A percentile compares a stretch with the other conserved stretches of the same genome.
Conservation (phyloP, 805 yeast genomes). For the Huiozyma naganishii region DNA sequence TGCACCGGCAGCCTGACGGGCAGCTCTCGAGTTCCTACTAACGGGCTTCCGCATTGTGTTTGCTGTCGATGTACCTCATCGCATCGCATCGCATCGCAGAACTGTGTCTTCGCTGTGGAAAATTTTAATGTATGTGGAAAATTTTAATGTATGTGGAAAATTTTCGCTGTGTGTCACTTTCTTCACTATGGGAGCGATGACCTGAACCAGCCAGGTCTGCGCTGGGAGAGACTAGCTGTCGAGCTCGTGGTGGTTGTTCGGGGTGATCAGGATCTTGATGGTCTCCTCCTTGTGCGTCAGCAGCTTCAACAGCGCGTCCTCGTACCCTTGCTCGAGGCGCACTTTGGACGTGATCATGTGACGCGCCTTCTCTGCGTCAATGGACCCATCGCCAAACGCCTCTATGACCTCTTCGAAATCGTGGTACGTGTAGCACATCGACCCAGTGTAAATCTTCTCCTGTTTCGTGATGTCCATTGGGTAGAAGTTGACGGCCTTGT, state of each 20-base stretch:
- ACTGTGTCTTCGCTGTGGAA: not conserved
- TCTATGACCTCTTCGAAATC: constrained; percentile 50
- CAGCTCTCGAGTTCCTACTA: constrained; percentile 55
- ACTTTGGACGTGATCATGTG: constrained; percentile 45
- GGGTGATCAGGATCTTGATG: constrained; percentile 44
- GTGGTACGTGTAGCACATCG: constrained; percentile 48
- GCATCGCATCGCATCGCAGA: constrained; percentile 3
- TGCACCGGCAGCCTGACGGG: constrained; percentile 49
- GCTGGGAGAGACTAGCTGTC: constrained; percentile 3
- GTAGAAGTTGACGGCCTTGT: constrained; percentile 36
- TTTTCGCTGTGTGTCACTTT: too few species aligned
- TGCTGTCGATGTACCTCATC: constrained; percentile 1
- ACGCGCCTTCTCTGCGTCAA: constrained; percentile 34
- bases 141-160: too few species aligned
- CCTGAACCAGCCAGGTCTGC: too few species aligned
- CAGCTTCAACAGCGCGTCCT: constrained; percentile 42
- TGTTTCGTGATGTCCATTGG: constrained; percentile 48
- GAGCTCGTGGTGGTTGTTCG: constrained; percentile 32
- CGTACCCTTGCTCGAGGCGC: constrained; percentile 39
- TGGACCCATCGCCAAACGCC: constrained; percentile 38
- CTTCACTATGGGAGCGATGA: too few species aligned
- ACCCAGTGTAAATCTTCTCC: constrained; percentile 48
- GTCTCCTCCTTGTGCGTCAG: constrained; percentile 43
- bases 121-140: not conserved
- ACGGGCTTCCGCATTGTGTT: constrained; percentile 9